Evolutionary conservation across 2,329 filamentous ascomycete genomes (phyloP).

Genomic region (Albophoma yamanashiensis): DNA sequence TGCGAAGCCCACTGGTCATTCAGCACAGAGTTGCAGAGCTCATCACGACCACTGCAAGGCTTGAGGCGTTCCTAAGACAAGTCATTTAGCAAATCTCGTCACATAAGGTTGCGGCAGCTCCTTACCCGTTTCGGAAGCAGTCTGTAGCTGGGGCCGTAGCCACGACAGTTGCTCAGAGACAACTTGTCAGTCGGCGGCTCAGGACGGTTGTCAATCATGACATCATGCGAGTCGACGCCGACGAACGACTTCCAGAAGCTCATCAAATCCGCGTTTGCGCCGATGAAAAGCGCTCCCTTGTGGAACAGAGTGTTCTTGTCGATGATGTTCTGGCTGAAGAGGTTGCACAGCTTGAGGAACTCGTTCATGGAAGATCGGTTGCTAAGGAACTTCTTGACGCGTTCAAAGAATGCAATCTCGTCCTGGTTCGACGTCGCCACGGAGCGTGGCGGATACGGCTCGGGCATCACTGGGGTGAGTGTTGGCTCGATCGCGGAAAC

Average conservation of each 20-base stretch:
- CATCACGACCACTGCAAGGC: constrained; percentile 86
- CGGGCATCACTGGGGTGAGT: constrained; percentile 76
- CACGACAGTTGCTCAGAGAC: constrained; percentile 90
- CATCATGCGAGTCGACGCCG: constrained; percentile 64
- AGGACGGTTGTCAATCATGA: constrained; percentile 68
- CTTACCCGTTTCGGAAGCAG: constrained; percentile 64
- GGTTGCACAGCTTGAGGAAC: constrained; percentile 92
- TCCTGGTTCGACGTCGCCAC: constrained; percentile 68
- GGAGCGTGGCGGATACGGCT: constrained; percentile 70
- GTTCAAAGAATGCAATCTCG: constrained; percentile 88
- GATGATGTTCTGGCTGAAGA: constrained; percentile 89
- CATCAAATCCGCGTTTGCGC: constrained; percentile 81
- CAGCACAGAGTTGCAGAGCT: constrained; percentile 83
- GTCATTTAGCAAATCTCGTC: no score
- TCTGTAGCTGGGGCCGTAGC: constrained; percentile 91
- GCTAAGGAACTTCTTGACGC: constrained; percentile 89
- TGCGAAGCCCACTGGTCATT: constrained; percentile 99
- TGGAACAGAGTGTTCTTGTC: constrained; percentile 74
- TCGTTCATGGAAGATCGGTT: constrained; percentile 91
- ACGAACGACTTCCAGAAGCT: constrained; percentile 80
- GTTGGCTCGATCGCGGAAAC: constrained; percentile 68
- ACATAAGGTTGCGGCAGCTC: no score
- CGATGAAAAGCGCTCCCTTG: constrained; percentile 77
- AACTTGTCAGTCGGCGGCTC: constrained; percentile 68
- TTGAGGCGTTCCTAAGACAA: constrained; percentile 60